These are phyloP conservation scores for Pichia sp. DNA, from an alignment of 1,139 yeast species.

Conservation along the genomic window DNA sequence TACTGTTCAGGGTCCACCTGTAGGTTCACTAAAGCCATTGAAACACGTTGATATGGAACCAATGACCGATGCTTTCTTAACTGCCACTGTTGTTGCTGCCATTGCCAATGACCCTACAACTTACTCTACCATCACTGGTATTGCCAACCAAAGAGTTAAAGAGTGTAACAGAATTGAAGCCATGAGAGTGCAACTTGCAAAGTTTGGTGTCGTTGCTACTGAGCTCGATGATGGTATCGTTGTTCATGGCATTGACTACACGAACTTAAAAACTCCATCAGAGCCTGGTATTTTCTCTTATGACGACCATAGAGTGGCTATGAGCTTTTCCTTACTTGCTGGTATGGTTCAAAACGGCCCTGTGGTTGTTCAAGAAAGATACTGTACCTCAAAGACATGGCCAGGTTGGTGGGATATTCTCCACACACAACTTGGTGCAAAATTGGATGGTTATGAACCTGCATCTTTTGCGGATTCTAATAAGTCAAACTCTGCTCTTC, in stretches of 20 bases:
- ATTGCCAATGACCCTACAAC: slow-evolving; percentile 45
- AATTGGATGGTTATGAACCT: slow-evolving; percentile 63
- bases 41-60: slow-evolving; percentile 94
- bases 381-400: slow-evolving; percentile 97
- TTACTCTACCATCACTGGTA: slow-evolving; percentile 82
- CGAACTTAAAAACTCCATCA: slow-evolving; percentile 44
- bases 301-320: slow-evolving; percentile 98
- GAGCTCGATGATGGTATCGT: slow-evolving; percentile 93
- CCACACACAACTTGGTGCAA: slow-evolving; percentile 58
- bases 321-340: slow-evolving; percentile 89
- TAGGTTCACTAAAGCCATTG: slow-evolving; percentile 62
- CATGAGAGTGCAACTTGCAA: slow-evolving; percentile 80
- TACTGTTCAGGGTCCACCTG: slow-evolving; percentile 84
- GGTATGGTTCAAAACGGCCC: slow-evolving; percentile 41
- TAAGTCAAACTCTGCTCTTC: too few relatives aligned
- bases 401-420: slow-evolving; percentile 99
- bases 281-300: slow-evolving; percentile 64
- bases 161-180: slow-evolving; percentile 97
- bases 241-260: slow-evolving; percentile 57
- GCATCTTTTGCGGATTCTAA: slow-evolving; percentile 15
- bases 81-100: slow-evolving; percentile 97
- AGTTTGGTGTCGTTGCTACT: slow-evolving; percentile 79
- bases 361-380: slow-evolving; percentile 75
- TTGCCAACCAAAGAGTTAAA: slow-evolving; percentile 96
- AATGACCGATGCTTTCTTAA: slow-evolving; percentile 97